Evolutionary conservation across 768 basidiomycete species (phyloP), one percentile per base, ranked within the genome.

Genomic region (Filobasidium floriforme): DNA sequence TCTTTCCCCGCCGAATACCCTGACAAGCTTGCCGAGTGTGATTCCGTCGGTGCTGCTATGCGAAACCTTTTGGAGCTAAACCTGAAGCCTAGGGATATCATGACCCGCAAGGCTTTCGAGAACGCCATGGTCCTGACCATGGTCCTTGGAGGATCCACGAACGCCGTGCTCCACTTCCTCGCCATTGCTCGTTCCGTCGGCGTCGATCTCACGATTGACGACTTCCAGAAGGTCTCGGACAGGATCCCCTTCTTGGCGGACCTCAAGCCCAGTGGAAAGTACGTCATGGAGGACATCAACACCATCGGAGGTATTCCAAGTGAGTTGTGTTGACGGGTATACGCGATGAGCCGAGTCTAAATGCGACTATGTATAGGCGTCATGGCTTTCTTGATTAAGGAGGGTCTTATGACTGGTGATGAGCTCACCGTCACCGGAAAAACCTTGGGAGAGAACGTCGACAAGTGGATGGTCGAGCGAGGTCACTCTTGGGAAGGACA

Each of bases 81-180:
- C 81, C 88, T 98, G 74, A 83, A 89, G 52, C 96, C 96, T 3
- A 82, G 89, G 60, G 88, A 98, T 73, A 97, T 99, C 80, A 98
- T 98, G 94, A 97, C 92, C 19, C 85, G 88, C 11, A 85, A 88
- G 22, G 93, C 96, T 11, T 98, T 98, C 73, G 96, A 98, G 81
- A 98, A 97, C 79, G 94, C 96, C 4, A 93, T 98, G 85, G 94
- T 92, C 24, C 80, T 99, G 60, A 92, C 90, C 29, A 94, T 99
- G 89, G 88, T 93, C 72, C 86, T 99, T 44, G 96, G 96, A 52
- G 96, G 96, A 32, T 97, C 93, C 19, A 98, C 96, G 37, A 98
- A 98, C 77, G 94, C 93, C 32, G 96, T 98, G 41, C 82, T 99
- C 41, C 96, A 99, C 79, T 82, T 99, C 68, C 92, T 98, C 75